Percentiles rank a stretch among this genome's conserved stretches.
phyloP scores from a whole-genome alignment of 805 yeast genomes.

The Saturnispora saitoi region DNA sequence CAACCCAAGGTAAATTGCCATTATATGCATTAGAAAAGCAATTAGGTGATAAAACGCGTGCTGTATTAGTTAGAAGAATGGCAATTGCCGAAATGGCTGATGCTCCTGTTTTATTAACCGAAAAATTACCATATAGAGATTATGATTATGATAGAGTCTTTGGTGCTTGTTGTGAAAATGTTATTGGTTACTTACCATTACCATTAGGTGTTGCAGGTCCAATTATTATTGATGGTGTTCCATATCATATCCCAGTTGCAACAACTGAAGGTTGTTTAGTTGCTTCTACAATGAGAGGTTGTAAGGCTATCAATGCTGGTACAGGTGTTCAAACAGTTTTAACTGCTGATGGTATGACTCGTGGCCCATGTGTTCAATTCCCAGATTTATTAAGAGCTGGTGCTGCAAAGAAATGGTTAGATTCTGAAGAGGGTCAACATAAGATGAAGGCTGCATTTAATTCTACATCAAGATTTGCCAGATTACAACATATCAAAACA shows the following conservation, averaged over 20 bases:
- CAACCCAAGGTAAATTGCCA: conserved; percentile 71
- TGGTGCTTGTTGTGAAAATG: conserved; percentile 99
- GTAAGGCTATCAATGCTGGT: conserved; percentile 95
- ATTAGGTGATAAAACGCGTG: conserved; percentile 80
- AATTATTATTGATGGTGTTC: conserved; percentile 76
- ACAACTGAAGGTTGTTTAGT: conserved; percentile 98
- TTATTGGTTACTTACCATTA: conserved; percentile 90
- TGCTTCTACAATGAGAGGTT: conserved; percentile 98
- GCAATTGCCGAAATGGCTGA: conserved; percentile 80
- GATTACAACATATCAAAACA: conserved; percentile 82
- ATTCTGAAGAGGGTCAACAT: conserved; percentile 87
- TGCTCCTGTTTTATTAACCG: conserved; percentile 68
- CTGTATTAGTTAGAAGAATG: conserved; percentile 86
- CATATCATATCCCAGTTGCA: conserved; percentile 95
- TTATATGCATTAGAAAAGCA: conserved; percentile 91
- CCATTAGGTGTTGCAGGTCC: conserved; percentile 99
- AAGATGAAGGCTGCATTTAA: conserved; percentile 81
- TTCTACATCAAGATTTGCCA: conserved; percentile 95
- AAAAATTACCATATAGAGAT: conserved; percentile 65
- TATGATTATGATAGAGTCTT: conserved; percentile 94
- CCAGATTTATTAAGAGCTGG: conserved; percentile 81
- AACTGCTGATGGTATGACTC: conserved; percentile 96
- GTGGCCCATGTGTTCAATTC: conserved; percentile 97
- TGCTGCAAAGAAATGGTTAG: conserved; percentile 90
- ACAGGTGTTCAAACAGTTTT: conserved; percentile 92